Evolutionary conservation across 2,329 filamentous ascomycete species (phyloP), one percentile per base, ranked within the genome.

Genomic region (Teratosphaeria destructans): DNA sequence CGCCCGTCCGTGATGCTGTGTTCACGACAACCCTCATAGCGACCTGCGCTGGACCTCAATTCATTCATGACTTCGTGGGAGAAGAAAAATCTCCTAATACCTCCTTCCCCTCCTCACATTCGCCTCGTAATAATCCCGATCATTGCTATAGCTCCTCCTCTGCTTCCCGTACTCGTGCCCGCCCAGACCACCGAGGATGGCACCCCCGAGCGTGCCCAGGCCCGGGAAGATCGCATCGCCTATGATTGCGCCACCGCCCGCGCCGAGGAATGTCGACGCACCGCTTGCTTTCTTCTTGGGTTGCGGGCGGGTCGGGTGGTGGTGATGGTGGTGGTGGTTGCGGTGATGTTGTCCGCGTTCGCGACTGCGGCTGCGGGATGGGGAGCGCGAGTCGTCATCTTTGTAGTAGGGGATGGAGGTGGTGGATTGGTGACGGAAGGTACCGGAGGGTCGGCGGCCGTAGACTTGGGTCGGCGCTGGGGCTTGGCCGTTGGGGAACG

Each of bases 171-270:
- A 73, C 64, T 76, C 75, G 58, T 75, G 70, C 0, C 75, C 76
- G 0, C 74, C 75, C 19, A 76, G 69, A 3, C 76, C 76, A 14
- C 76, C 76, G 1, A 78, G 60, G 11, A 77, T 64, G 23, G 76
- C 65, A 0, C 76, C 71, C 6, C 70, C 70, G 6, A 72, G 32
- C 14, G 70, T 77, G 3, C 76, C 76, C 2, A 78, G 60, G 0
- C 76, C 76, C 3, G 76, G 76, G 52, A 78, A 76, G 10, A 78
- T 74, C 14, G 67, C 68, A 61, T 78, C 76, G 2, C 76, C 76
- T 1, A 78, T 69, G 1, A 78, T 60, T 5, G 74, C 76, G 12
- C 76, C 76, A 2, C 72, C 76, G 10, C 76, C 75, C 0, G 76
- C 76, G 54, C 76, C 76, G 0, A 78, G 64, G 56, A 78, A 78